A percentile compares a stretch with the other conserved stretches of the same genome.
Evolutionary conservation across 768 basidiomycete species (phyloP).

Genomic region (Tricholoma sp.): DNA sequence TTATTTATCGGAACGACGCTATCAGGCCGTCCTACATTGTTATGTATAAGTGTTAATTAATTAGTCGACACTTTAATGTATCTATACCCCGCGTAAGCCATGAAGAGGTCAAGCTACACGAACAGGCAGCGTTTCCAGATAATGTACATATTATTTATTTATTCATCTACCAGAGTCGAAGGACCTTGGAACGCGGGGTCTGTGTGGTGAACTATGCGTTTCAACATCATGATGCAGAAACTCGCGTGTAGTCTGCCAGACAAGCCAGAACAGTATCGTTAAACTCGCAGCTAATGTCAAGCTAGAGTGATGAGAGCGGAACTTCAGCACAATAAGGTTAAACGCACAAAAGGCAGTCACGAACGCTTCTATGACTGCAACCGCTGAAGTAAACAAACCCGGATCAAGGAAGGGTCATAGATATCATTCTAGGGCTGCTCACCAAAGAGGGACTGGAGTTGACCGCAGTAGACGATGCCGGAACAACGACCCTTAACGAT

Average conservation of each 20-base stretch:
- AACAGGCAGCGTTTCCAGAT: neutral
- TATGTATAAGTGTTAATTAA: conserved; percentile 50
- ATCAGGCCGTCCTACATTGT: conserved; percentile 69
- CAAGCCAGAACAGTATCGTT: conserved; percentile 43
- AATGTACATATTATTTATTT: neutral
- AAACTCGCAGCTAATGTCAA: conserved; percentile 43
- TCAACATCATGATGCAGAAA: conserved; percentile 8
- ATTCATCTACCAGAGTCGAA: neutral
- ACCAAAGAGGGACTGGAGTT: conserved; percentile 54
- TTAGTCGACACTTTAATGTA: neutral
- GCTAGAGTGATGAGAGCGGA: conserved; percentile 22
- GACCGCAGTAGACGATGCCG: conserved; percentile 47
- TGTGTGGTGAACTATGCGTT: neutral
- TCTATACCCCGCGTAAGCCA: neutral
- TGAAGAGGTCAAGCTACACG: neutral
- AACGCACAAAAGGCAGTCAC: conserved; percentile 11
- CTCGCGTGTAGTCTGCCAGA: conserved; percentile 45
- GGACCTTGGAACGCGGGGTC: neutral
- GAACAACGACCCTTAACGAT: conserved; percentile 37
- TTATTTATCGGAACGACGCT: conserved; percentile 68
- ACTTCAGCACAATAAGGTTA: neutral
- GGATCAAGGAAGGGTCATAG: neutral
- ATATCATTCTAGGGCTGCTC: conserved; percentile 9
- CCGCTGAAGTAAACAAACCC: conserved; percentile 19
- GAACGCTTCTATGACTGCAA: conserved; percentile 52